Conservation (phyloP, 768 basidiomycete genomes). For the Tylopilus felleus region DNA sequence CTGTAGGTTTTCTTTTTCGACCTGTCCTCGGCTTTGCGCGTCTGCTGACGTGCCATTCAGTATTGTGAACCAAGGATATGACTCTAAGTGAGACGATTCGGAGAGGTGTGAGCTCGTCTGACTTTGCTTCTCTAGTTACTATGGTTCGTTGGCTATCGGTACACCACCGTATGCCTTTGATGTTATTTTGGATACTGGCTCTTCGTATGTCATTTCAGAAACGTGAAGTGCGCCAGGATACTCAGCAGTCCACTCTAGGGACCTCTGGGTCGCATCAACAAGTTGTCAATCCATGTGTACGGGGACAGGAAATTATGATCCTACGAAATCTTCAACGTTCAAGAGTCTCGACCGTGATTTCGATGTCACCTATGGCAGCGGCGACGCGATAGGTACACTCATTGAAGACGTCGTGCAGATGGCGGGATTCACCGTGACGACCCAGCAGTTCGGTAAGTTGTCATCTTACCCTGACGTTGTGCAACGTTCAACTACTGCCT, state of each 20-base stretch:
- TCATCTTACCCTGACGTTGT: not conserved
- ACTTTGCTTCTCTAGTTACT: conserved; percentile 23
- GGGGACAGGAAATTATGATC: conserved; percentile 34
- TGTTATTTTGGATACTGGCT: conserved; percentile 53
- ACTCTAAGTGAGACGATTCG: conserved; percentile 47
- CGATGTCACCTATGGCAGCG: conserved; percentile 44
- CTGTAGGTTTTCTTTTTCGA: conserved; percentile 32
- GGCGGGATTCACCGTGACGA: conserved; percentile 56
- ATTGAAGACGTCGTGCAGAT: conserved; percentile 66
- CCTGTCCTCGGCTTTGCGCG: not conserved
- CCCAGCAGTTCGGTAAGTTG: conserved; percentile 55
- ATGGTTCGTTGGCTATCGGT: conserved; percentile 38
- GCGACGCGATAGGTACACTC: conserved; percentile 44
- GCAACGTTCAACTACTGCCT: conserved; percentile 20
- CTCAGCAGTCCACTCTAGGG: conserved; percentile 32
- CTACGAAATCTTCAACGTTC: conserved; percentile 36
- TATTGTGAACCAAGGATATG: conserved; percentile 58
- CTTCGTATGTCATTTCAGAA: conserved; percentile 25
- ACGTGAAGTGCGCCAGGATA: not conserved
- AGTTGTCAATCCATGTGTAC: conserved; percentile 31
- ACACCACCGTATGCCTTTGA: conserved; percentile 45
- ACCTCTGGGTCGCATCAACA: conserved; percentile 48
- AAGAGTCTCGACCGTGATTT: conserved; percentile 33
- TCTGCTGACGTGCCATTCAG: conserved; percentile 32
- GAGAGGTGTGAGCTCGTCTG: not conserved